Evolutionary conservation across 2,329 filamentous ascomycete species (phyloP), one percentile per base, ranked within the genome.

Genomic region (Cladosporium sp.): DNA sequence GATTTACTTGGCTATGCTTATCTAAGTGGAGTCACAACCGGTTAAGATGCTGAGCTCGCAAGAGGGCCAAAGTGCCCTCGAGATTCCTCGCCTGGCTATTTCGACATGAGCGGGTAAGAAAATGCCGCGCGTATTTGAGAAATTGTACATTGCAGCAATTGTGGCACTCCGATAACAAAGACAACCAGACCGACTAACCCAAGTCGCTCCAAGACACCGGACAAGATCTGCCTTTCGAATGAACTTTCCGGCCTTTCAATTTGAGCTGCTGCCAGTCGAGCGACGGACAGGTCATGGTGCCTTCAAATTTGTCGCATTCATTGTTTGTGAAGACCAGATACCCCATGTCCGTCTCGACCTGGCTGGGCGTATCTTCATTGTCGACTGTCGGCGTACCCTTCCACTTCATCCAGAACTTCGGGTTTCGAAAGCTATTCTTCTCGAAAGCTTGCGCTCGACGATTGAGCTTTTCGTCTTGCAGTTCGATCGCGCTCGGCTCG

Each of bases 331-430:
- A 70, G 1, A 70, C 67, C 11, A 70, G n/a, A 32, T 70, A 70
- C 4, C 68, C 68, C 26, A 32, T 57, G 30, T 66, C 57, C 10
- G 28, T 58, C 5, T 65, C 61, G 16, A 28, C 16, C 30, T 36
- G 18, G 5, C n/a, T 46, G 0, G 11, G 4, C 14, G 21, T 16
- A 16, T 56, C 36, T 16, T 67, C 49, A 30, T 32, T 23, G n/a
- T 32, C 11, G 11, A 18, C 26, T n/a, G 11, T 7, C n/a, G 56
- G 26, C 16, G 32, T 58, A 18, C 63, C 64, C 43, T 66, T 63
- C 67, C 67, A 68, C 23, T 58, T 67, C 54, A 70, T 36, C 68
- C 68, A 70, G 16, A 70, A 70, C 28, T 70, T 70, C 49, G 67
- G 65, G 25, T 60, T 63, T 48, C 68, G 67, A n/a, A 70, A 70